A percentile compares a stretch with the other conserved stretches of the same genome.
These are phyloP conservation scores for Castanea crenata DNA, from an alignment of 306 rosid species.

Conservation along the genomic window DNA sequence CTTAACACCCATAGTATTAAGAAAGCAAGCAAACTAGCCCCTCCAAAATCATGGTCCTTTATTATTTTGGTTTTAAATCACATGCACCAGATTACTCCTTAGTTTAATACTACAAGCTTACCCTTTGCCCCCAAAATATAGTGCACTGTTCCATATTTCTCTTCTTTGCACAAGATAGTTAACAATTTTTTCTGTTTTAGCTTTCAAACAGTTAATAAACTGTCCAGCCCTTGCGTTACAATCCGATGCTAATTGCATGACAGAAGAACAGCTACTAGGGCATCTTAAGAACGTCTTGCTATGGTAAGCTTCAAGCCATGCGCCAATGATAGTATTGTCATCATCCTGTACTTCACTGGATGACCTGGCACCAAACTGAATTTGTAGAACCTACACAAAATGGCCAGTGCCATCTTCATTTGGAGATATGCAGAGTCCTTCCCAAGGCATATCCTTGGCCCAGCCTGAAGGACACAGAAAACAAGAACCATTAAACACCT, in stretches of 20 bases:
- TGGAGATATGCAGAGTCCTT: conserved; percentile 96
- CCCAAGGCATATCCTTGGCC: conserved; percentile 91
- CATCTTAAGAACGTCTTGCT: conserved; percentile 43
- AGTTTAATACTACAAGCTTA: neutral
- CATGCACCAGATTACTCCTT: neutral
- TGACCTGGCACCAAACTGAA: conserved; percentile 73
- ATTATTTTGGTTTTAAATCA: neutral
- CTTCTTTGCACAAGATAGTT: neutral
- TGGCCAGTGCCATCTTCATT: conserved; percentile 87
- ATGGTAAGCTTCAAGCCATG: conserved; percentile 75
- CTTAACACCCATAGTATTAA: too few species aligned
- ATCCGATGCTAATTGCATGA: neutral
- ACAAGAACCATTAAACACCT: neutral
- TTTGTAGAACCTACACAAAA: conserved; percentile 81
- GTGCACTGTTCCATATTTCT: neutral
- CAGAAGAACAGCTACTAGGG: neutral
- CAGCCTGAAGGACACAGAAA: conserved; percentile 52
- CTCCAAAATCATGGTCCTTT: neutral
- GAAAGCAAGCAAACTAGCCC: too few species aligned
- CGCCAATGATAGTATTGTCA: conserved; percentile 91
- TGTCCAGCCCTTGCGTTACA: neutral
- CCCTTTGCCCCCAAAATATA: neutral
- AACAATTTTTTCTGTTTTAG: neutral
- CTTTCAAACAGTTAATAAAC: neutral
- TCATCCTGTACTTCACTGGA: conserved; percentile 71